Base-by-base conservation (phyloP, 176 grass and related monocot species). In the Aegilops speltoides region DNA sequence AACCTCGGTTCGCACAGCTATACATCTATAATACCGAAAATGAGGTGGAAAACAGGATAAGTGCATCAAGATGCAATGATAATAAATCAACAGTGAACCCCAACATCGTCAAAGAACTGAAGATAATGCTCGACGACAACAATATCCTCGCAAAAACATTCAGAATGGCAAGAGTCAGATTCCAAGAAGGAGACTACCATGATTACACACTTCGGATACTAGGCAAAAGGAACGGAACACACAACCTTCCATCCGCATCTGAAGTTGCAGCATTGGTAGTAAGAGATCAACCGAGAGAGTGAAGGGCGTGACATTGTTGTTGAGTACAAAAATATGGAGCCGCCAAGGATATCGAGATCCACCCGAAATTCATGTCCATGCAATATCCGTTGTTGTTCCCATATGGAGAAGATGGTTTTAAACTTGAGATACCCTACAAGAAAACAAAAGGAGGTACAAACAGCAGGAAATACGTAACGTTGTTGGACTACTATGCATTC, bases 11-110 rank as follows among this genome's bases (percentile, higher is more conserved):
- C 16, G 41, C 68, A 4, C 82, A 77, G 26, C 17, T 85, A 8
- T 77, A 64, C 73, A 74, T 74, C 10, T 46, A 74, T 16, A 22
- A 74, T 6, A 46, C 22, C 5, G 22, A 43, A 22, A 41, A 85
- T 77, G 83, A 85, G 24, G 56, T 77, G 10, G 24, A 46, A 17
- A 85, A 85, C 6, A 85, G 16, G n/a, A 85, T 85, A 20, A 65
- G 7, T 56, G 50, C 71, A 8, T 12, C 76, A 8, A n/a, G 26
- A 62, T 1, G 59, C 59, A 62, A 62, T 62, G 22, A 23, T 62
- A 23, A 62, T 3, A 57, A 19, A 57, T 57, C 19, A 57, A 57
- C 54, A 57, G 19, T 57, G 54, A 7, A 56, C 6, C 54, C 54
- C 54, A 57, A 57, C 19, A 57, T 57, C 6, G 6, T 62, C 59